These are phyloP conservation scores for Solanum hybrid DNA, from an alignment of 305 asterid species.

Conservation along the genomic window DNA sequence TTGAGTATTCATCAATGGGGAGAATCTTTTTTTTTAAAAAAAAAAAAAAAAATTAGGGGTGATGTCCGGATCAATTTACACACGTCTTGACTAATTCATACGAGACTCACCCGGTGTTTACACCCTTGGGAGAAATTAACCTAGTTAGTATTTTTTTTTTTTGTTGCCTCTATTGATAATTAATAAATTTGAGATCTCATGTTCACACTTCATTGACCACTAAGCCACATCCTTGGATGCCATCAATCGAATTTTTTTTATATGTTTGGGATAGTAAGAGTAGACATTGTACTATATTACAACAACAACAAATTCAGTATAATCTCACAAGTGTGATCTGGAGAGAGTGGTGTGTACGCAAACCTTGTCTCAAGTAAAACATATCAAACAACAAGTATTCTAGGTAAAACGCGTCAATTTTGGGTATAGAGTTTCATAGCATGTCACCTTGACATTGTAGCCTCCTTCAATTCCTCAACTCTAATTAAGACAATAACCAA, in stretches of 20 bases:
- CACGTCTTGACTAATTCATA: background rate
- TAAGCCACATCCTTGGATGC: background rate
- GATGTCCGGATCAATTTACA: background rate
- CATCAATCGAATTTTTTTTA: background rate
- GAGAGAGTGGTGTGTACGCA: background rate
- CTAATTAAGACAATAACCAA: background rate
- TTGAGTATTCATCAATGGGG: background rate
- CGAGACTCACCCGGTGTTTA: background rate
- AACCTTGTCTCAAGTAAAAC: too few relatives aligned
- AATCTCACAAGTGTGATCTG: too few relatives aligned
- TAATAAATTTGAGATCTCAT: background rate
- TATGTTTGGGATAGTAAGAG: background rate
- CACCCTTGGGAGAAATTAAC: background rate
- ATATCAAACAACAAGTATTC: too few relatives aligned
- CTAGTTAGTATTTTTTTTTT: background rate
- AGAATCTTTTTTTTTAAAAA: background rate
- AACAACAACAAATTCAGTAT: too few relatives aligned
- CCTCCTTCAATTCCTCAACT: background rate
- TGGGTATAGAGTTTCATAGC: background rate
- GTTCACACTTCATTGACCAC: background rate
- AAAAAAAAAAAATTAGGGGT: background rate
- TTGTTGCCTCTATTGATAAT: background rate
- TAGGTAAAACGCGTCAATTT: background rate
- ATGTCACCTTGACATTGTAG: background rate
- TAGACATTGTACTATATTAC: background rate